Base-by-base conservation (phyloP, 768 basidiomycete species). In the Kwoniella mangroviensis region DNA sequence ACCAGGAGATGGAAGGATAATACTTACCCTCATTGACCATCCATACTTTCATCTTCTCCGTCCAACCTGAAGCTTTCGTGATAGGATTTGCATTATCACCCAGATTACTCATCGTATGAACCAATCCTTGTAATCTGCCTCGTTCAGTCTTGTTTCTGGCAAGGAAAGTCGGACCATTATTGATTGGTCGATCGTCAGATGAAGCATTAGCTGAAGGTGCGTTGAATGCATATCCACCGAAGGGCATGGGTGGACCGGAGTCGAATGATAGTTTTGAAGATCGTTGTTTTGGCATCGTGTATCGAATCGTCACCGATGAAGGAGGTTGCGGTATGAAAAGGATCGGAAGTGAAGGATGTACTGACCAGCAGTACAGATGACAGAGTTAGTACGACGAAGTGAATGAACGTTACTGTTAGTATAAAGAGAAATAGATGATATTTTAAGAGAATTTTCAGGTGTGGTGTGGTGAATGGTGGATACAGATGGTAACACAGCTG, bases 121-220 rank as follows among this genome's bases (percentile, higher is more conserved):
- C 92, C 53, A 97, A 87, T 3, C 92, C 92, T 82, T 97, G 95
- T 21, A 96, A 85, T 61, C 94, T 86, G 72, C 85, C 84, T 72
- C 92, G 88, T 85, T 97, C 95, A 0, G 91, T 88, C 85, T 90
- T 92, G 85, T 96, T 96, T 75, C 93, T 88, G 80, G 89, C 89
- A 22, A 96, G 87, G 78, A 90, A 86, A 40, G 81, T 79, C 4
- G 87, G 84, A 40, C 80, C 82, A 28, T 76, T 73, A 42, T 78
- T 79, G 40, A 83, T 79, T 21, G 79, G 77, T 26, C 26, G 40
- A 53, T 68, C 69, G 5, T 43, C 56, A 49, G 64, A 53, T 13
- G 58, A 61, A 19, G 21, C 28, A n/a, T 41, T 34, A 7, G 57
- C 54, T 40, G n/a, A 21, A 26, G 51, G 53, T 24, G 40, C 34